Base-by-base conservation (phyloP, 441 rosid genomes). In the Aquilaria agallochum region DNA sequence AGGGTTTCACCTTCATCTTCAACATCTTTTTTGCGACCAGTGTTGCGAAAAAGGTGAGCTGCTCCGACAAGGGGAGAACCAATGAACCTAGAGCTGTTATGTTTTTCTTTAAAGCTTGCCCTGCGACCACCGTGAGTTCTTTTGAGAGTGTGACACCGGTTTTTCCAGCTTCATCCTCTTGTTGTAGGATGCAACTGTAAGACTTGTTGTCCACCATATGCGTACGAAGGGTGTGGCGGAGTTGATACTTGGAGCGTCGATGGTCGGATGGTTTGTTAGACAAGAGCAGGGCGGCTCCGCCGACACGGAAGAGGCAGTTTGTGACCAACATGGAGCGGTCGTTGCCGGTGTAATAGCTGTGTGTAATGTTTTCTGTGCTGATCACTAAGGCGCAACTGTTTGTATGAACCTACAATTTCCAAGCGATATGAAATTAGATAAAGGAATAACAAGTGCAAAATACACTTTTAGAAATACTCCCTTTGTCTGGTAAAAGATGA, bases 221-320 rank as follows among this genome's bases (percentile, higher is more conserved):
- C 8, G 83, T 78, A 11, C 80, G 71, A 9, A 78, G 58, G 0
- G 74, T 56, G 70, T 75, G 80, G 46, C 62, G 57, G 31, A 78
- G 71, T 50, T 71, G 70, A 30, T 78, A 78, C 63, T 55, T 75
- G 27, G 74, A 73, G 3, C 56, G 67, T 48, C 68, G 27, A 12
- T 72, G 65, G 50, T 75, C 80, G 0, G 77, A 70, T 4, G 64
- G 42, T 11, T 64, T 71, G 75, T 71, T 79, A 2, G 83, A 76
- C 47, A 79, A 64, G 51, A 79, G 73, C 14, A 79, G 59, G 9
- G 83, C 74, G 2, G 76, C 80, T n/a, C 80, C 83, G 12, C 83
- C 83, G 72, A 78, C 59, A 13, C 83, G 75, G 69, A 78, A 78
- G 42, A 78, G 56, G 70, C 83, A 78, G 46, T 70, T 78, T 2